Evolutionary conservation across 257 asterid genomes (phyloP).

Genomic region (Capsicum baccatum): DNA sequence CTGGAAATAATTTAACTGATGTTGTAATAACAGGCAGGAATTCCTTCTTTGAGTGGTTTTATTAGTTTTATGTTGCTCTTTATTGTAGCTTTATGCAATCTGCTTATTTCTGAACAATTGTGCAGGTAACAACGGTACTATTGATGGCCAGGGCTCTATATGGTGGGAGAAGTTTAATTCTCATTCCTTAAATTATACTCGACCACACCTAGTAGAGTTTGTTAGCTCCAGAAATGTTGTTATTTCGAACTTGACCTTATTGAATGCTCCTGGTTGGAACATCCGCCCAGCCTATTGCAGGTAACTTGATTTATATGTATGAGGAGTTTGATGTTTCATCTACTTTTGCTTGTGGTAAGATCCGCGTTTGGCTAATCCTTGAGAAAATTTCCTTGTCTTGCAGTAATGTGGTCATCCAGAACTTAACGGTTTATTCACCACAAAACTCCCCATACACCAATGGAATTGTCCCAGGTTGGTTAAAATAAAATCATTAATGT

Average conservation of each 20-base stretch:
- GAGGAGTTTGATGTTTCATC: not conserved
- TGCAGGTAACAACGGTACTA: conserved; percentile 92
- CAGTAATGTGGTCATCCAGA: conserved; percentile 92
- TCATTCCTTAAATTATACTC: conserved; percentile 77
- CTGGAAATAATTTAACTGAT: conserved; percentile 49
- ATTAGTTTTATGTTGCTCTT: not conserved
- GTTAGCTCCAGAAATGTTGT: conserved; percentile 65
- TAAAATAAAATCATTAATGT: not conserved
- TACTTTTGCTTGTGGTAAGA: not conserved
- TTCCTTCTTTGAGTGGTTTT: not conserved
- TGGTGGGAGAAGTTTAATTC: conserved; percentile 81
- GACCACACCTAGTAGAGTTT: conserved; percentile 89
- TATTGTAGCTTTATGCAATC: not conserved
- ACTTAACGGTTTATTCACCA: conserved; percentile 77
- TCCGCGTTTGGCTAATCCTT: not conserved
- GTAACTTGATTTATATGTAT: conserved; percentile 43
- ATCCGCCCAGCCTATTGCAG: conserved; percentile 94
- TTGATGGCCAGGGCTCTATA: conserved; percentile 90
- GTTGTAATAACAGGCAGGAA: conserved; percentile 56
- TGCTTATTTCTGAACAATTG: conserved; percentile 21
- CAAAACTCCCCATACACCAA: conserved; percentile 80
- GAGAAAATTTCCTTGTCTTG: conserved; percentile 36
- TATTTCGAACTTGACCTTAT: conserved; percentile 84
- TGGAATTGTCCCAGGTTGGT: conserved; percentile 92
- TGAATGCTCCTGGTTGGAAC: conserved; percentile 93